Base-by-base conservation (phyloP, 2,329 filamentous ascomycete species). In the Trichophyton verrucosum region DNA sequence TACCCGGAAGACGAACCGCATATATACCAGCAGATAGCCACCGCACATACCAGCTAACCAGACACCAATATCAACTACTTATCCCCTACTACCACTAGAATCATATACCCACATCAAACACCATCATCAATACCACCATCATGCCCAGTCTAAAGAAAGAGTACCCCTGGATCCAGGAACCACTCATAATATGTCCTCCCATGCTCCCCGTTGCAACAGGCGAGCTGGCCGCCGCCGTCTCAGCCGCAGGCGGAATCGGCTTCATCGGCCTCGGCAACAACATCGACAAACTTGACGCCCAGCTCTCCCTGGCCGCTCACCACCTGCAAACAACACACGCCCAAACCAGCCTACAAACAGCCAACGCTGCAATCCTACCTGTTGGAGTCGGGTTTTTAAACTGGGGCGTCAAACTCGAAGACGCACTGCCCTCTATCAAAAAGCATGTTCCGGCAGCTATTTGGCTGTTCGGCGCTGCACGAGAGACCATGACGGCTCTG, bases 151-250 rank as follows among this genome's bases (percentile, higher is more conserved):
- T 30, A 27, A 30, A 46, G 36, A 57, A 60, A n/a, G 22, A 60
- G 63, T 85, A 85, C 67, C 81, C 83, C 64, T 87, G 84, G 83
- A 79, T 76, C 6, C 71, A 75, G 40, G 66, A 72, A 1, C 84
- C 85, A 4, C 71, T 88, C 20, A 77, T 90, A 33, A 76, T 80
- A 53, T 77, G 78, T 42, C 86, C 85, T 1, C 87, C 87, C 0
- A 89, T 91, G 87, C 81, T 85, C 53, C 77, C 84, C 40, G 82
- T 89, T 60, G 75, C 79, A 66, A 78, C 71, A 68, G 80, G 70
- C 63, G 78, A 68, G 0, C 78, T 89, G 2, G 83, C 85, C 2
- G 74, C 84, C 36, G 80, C 83, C 49, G 79, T 88, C 13, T 84
- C 81, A 1, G 73, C 73, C 65, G 80, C 81, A 36, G 78, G 80